Evolutionary conservation across 108 stramenopile species (phyloP), one percentile per base, ranked within the genome.

Genomic region (Epithemia pelagica): DNA sequence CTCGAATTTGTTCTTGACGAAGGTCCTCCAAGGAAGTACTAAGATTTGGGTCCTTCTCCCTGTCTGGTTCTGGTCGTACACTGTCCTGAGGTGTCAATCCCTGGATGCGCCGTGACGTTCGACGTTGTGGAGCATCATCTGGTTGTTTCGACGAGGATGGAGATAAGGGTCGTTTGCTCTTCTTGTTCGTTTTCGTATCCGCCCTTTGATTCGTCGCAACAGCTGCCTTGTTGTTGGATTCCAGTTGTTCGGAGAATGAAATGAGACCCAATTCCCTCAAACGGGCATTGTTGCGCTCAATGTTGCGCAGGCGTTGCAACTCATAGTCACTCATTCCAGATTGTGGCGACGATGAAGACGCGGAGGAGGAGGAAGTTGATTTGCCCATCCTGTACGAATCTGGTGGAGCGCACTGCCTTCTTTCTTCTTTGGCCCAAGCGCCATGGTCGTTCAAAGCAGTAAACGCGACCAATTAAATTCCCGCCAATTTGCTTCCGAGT

Each of bases 271-370:
- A 72, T 1, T 58, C 59, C 26, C 72, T 23, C 54, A 94, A 72
- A 25, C 80, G 70, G 58, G 80, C 80, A 73, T 94, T 90, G 74
- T 94, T 90, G 30, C 80, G 74, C 58, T 86, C 81, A 54, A 94
- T 89, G 62, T 94, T 94, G 18, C 69, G 67, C 24, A 78, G 79
- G 33, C 87, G 81, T 23, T 56, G 57, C 61, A 58, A 37, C 66
- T 92, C 87, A 62, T 92, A 92, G 1, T 81, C 81, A 62, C 74
- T 82, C 61, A 58, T 46, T n/a, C n/a, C n/a, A n/a, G n/a, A n/a
- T n/a, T n/a, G n/a, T n/a, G n/a, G n/a, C n/a, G n/a, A n/a, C n/a
- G n/a, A n/a, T n/a, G n/a, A n/a, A n/a, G n/a, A n/a, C n/a, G n/a
- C n/a, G n/a, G n/a, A n/a, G n/a, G n/a, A n/a, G n/a, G n/a, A n/a